Conservation (phyloP, 2,329 filamentous ascomycete species). For the Cercospora nicotianae region DNA sequence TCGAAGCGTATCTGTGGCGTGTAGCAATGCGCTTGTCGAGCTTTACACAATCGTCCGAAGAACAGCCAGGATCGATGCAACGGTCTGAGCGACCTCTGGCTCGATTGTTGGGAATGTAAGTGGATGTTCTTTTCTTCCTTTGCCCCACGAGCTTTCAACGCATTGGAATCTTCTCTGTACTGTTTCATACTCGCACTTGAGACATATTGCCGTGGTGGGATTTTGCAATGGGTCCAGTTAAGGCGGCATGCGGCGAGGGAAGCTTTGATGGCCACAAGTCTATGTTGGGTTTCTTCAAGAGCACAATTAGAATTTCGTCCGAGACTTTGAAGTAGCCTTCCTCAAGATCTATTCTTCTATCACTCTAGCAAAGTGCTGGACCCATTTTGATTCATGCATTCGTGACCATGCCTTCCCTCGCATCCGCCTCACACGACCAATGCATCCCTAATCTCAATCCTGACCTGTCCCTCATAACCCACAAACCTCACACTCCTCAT, state of each 20-base stretch:
- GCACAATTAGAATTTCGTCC: neutral
- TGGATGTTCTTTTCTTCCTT: neutral
- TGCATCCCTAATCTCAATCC: slow-evolving; percentile 66
- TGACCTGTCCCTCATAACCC: slow-evolving; percentile 57
- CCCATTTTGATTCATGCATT: neutral
- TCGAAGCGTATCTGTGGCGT: neutral
- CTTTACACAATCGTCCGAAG: neutral
- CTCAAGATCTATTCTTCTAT: neutral
- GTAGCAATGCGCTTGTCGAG: neutral
- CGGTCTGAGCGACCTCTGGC: neutral
- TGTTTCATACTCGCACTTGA: neutral
- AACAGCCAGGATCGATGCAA: neutral
- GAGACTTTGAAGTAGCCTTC: neutral
- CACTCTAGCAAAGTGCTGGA: neutral
- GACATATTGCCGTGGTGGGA: neutral
- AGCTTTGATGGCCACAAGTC: no score
- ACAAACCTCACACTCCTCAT: slow-evolving; percentile 69
- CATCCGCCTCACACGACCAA: slow-evolving; percentile 37
- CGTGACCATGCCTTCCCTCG: neutral
- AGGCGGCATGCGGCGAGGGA: no score
- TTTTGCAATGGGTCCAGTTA: neutral
- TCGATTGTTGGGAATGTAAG: neutral
- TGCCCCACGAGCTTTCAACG: neutral
- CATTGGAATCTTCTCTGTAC: neutral
- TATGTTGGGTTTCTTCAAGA: neutral